phyloP scores from a whole-genome alignment of 805 yeast genomes.

The Lachancea lanzarotensis region DNA sequence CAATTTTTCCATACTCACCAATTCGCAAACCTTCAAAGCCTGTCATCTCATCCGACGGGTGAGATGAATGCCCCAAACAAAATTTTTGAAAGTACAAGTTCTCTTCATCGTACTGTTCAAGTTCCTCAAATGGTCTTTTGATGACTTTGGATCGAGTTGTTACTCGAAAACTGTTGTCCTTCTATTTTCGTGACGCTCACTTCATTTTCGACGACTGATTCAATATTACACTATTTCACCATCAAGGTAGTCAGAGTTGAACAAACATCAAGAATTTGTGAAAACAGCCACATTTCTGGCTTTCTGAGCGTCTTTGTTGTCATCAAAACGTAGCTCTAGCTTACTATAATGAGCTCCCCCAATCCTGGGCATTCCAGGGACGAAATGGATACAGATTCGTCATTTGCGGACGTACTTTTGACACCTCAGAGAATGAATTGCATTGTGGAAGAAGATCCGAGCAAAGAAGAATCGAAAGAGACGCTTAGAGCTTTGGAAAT shows the following conservation, averaged over 20 bases:
- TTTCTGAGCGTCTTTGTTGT: too few relatives aligned
- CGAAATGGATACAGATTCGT: background rate
- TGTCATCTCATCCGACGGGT: too few relatives aligned
- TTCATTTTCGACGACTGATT: background rate
- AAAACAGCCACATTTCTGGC: too few relatives aligned
- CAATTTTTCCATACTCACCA: too few relatives aligned
- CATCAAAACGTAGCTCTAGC: background rate
- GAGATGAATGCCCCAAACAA: too few relatives aligned
- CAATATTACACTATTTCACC: background rate
- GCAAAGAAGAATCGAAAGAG: background rate
- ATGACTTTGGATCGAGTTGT: too few relatives aligned
- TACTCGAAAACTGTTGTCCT: too few relatives aligned
- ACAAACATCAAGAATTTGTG: too few relatives aligned
- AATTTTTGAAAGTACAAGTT: too few relatives aligned
- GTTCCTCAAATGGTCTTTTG: too few relatives aligned
- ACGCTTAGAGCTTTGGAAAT: background rate
- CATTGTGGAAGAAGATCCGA: conserved; percentile 9
- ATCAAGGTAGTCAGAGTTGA: background rate
- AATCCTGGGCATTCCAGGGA: background rate
- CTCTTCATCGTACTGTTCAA: too few relatives aligned
- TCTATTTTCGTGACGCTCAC: background rate
- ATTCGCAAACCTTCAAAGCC: too few relatives aligned
- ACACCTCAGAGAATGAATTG: conserved; percentile 11
- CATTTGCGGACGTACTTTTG: conserved; percentile 4
- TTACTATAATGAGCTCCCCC: conserved; percentile 1